Evolutionary conservation across 306 rosid genomes (phyloP), one percentile per base, ranked within the genome.

Genomic region (Vigna unguiculata): DNA sequence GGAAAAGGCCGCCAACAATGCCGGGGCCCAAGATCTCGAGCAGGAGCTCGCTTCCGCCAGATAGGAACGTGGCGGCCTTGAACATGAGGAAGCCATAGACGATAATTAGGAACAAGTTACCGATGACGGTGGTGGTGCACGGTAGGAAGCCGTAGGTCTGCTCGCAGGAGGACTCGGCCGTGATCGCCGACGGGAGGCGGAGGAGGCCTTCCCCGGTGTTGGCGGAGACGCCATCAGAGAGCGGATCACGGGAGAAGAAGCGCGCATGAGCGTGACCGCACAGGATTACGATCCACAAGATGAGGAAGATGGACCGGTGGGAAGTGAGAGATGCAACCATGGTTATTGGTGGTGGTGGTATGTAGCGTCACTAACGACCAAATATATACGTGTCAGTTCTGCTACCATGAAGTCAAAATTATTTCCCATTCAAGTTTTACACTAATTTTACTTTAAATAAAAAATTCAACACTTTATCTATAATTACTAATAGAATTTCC

Each of bases 11-110:
- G 9, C 98, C 97, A 78, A 95, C 85, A 60, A 95, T 85, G 13
- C 99, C 99, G 15, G 99, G 99, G 16, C 99, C 97, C 63, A 95
- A 87, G 80, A 88, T 90, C 90, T 90, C 97, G 34, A 95, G 90
- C 87, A 95, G 77, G 0, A 95, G 87, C 83, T 95, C 97, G 7
- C 97, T 92, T 6, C 99, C 98, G 15, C 24, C 4, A 25, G 98
- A 90, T 74, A 95, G 86, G 64, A 76, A 95, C 0, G 85, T 92
- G 1, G 98, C 98, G 2, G 98, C 82, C 20, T 68, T 43, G 79
- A 7, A 95, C 98, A 92, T 92, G 14, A 95, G 75, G n/a, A 69
- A 88, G 0, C 98, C 97, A 36, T 95, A 95, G 7, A 90, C 61
- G 5, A 88, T 0, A 38, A 90, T 92, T 24, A 95, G 86, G 69